Evolutionary conservation across 2,329 filamentous ascomycete species (phyloP).

Genomic region (Ophiostoma australiae): DNA sequence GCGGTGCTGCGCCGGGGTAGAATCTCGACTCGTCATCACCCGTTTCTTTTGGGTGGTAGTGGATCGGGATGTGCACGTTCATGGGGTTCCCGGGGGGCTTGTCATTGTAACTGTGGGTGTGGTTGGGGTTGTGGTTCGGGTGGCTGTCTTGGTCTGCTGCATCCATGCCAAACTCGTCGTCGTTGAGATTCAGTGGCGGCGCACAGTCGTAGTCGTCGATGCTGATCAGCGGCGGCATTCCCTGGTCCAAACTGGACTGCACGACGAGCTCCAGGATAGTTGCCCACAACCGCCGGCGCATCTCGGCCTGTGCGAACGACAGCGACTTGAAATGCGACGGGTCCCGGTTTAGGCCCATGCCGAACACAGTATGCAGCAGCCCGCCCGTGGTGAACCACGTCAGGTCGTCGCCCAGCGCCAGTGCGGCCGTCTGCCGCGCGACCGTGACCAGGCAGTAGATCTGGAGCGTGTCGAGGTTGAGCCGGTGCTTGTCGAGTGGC

Average conservation of each 20-base stretch:
- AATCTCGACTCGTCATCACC: background rate
- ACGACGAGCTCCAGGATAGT: constrained; percentile 52
- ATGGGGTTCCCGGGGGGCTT: background rate
- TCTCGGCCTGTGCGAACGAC: constrained; percentile 46
- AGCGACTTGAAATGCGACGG: constrained; percentile 47
- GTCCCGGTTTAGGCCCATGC: constrained; percentile 56
- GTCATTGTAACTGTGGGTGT: background rate
- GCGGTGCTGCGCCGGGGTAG: background rate
- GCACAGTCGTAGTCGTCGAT: constrained; percentile 47
- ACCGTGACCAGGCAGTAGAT: constrained; percentile 25
- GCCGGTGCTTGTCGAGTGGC: constrained; percentile 25
- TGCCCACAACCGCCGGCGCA: constrained; percentile 53
- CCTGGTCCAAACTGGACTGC: constrained; percentile 47
- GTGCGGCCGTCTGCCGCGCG: constrained; percentile 34
- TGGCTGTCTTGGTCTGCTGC: background rate
- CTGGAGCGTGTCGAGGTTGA: constrained; percentile 27
- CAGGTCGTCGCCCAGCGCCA: constrained; percentile 43
- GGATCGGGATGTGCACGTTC: constrained; percentile 8
- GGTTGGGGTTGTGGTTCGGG: background rate
- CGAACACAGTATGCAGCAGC: constrained; percentile 50
- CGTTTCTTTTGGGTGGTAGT: background rate
- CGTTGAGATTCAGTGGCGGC: constrained; percentile 48
- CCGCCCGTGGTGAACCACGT: constrained; percentile 49
- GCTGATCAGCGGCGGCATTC: constrained; percentile 46
- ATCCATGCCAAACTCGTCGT: constrained; percentile 44